Conservation (phyloP, 345 rosid genomes). For the Litchi chinensis region DNA sequence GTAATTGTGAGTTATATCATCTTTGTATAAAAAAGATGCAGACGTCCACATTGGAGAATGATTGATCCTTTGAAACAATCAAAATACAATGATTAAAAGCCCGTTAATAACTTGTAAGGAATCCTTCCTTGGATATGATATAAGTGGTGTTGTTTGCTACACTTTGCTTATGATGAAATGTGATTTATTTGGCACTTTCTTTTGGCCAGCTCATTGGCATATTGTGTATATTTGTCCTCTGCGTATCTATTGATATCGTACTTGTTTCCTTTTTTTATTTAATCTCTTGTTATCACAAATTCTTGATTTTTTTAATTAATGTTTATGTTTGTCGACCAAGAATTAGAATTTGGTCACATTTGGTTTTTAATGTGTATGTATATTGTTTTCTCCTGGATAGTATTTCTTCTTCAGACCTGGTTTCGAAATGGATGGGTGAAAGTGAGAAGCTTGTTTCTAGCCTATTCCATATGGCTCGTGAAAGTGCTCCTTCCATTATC, state of each 20-base stretch:
- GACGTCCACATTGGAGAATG: not conserved
- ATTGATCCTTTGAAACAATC: not conserved
- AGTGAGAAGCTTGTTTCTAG: constrained; percentile 93
- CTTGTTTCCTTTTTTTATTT: not conserved
- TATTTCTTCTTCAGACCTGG: constrained; percentile 92
- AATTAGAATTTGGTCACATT: not conserved
- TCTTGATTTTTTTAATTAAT: not conserved
- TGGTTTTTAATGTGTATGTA: not conserved
- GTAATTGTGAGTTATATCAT: not conserved
- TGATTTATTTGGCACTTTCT: not conserved
- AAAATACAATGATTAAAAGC: not conserved
- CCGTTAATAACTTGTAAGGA: not conserved
- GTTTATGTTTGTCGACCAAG: constrained; percentile 4
- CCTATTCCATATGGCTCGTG: constrained; percentile 95
- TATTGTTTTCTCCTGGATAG: constrained; percentile 42
- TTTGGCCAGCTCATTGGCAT: too few relatives aligned
- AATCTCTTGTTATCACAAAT: not conserved
- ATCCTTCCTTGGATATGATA: not conserved
- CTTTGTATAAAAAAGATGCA: not conserved
- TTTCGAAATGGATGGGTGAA: constrained; percentile 99
- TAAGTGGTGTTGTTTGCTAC: not conserved
- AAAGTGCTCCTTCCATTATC: constrained; percentile 91
- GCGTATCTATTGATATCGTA: not conserved
- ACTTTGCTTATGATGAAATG: not conserved
- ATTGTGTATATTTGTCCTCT: not conserved